phyloP scores from a whole-genome alignment of 1,139 yeast genomes.

The Pichia sorboxylosa region DNA sequence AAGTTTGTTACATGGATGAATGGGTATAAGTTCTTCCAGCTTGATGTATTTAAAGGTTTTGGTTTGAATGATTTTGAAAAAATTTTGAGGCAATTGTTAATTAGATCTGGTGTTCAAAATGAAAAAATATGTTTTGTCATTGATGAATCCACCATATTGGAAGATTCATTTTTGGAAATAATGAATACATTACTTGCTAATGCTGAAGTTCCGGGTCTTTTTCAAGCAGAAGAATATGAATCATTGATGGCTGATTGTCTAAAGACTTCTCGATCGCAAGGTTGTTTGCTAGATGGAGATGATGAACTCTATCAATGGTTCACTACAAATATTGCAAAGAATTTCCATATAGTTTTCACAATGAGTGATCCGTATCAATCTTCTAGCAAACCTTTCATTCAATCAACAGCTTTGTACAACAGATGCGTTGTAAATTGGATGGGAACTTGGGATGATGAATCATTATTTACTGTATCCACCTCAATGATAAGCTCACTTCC shows the following conservation, averaged over 20 bases:
- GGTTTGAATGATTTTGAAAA: conserved; percentile 55
- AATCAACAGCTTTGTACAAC: conserved; percentile 87
- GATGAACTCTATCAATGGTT: conserved; percentile 75
- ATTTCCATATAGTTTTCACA: conserved; percentile 77
- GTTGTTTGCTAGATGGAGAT: conserved; percentile 53
- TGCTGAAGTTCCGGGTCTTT: conserved; percentile 85
- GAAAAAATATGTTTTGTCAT: conserved; percentile 62
- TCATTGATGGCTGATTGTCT: conserved; percentile 45
- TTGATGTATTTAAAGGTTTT: conserved; percentile 46
- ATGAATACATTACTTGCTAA: conserved; percentile 89
- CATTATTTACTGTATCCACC: conserved; percentile 40
- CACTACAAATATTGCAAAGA: conserved; percentile 49
- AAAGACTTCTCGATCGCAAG: conserved; percentile 49
- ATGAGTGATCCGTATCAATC: conserved; percentile 42
- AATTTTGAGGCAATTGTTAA: conserved; percentile 44
- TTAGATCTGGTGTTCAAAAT: conserved; percentile 39
- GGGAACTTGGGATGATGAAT: conserved; percentile 63
- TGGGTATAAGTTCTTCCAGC: conserved; percentile 53
- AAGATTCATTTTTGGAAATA: conserved; percentile 73
- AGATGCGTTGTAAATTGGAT: conserved; percentile 86
- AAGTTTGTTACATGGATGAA: conserved; percentile 89
- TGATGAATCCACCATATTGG: conserved; percentile 71
- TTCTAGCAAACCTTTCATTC: conserved; percentile 29
- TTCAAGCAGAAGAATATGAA: conserved; percentile 61
- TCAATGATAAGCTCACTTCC: conserved; percentile 33